Evolutionary conservation across 2,329 filamentous ascomycete genomes (phyloP), one percentile per base, ranked within the genome.

Genomic region (Aspergillus fructus): DNA sequence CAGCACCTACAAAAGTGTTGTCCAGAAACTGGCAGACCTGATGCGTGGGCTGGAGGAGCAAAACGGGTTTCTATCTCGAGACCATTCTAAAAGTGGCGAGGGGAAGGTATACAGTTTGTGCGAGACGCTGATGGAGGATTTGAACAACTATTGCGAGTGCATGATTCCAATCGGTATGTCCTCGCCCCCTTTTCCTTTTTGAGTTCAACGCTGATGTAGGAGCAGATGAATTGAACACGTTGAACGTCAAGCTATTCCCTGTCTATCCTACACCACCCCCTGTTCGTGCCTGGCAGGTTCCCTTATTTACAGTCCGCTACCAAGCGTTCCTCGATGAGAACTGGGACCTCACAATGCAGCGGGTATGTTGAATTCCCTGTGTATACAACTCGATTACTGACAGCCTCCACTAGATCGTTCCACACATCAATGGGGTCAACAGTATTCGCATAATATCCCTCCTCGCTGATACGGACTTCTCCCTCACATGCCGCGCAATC

Each of bases 91-190:
- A 37, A 74, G 78, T 12, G 73, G 76, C 13, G 76, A 80, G 64
- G 70, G 82, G 56, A 76, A 81, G 71, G 82, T 82, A 50, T 88
- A 78, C 77, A 90, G 74, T 79, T 84, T 88, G 3, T 96, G 96
- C 68, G 90, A 93, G 78, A 91, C 89, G 64, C 77, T 99, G 64
- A 82, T 97, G 65, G 92, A 97, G 76, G 93, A 99, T 71, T 72
- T 99, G 65, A 97, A 97, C 71, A 96, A 96, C 67, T 99, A 97
- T 70, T 93, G 91, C 70, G 94, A 99, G 78, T 96, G 93, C 81
- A 96, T 96, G 93, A 96, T 97, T 68, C 93, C 93, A 0, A 93
- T 97, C 62, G 90, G 90, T 93, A 78, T 46, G 41, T 17, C 40
- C 23, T 34, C 62, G 84, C 79, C 15, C 62, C 84, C 79, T 15